phyloP scores from a whole-genome alignment of 352 stramenopile species.

The Phytopythium boreale region DNA sequence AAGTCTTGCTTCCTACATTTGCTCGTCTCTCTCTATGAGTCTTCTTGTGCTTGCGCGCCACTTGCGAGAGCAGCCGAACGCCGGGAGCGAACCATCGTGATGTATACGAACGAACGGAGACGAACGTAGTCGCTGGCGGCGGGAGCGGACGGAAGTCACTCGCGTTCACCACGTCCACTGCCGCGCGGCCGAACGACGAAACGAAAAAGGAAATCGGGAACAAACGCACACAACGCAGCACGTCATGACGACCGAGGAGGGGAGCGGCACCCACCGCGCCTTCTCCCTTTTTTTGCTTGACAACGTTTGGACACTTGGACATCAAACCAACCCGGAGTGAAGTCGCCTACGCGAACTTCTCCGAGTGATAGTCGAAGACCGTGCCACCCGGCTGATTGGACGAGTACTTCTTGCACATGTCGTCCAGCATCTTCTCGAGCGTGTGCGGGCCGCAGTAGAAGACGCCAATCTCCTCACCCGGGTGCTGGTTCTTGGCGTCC shows the following conservation, averaged over 20 bases:
- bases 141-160: not conserved
- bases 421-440: slow-evolving; percentile 73
- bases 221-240: slow-evolving; percentile 3
- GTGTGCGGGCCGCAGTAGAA: slow-evolving; percentile 84
- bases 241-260: not conserved
- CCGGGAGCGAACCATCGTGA: not conserved
- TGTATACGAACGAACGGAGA: not conserved
- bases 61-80: not conserved
- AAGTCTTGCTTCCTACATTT: slow-evolving; percentile 1
- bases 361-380: slow-evolving; percentile 82
- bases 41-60: not conserved
- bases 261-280: not conserved
- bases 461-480: slow-evolving; percentile 75
- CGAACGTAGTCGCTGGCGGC: not conserved
- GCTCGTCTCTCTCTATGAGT: not conserved
- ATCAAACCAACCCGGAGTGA: not conserved
- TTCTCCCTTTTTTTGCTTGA: too few species aligned
- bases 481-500: slow-evolving; percentile 41
- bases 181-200: not conserved
- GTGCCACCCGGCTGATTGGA: slow-evolving; percentile 47
- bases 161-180: too few species aligned
- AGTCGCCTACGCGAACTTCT: slow-evolving; percentile 65
- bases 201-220: not conserved
- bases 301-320: not conserved
- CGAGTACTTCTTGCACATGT: slow-evolving; percentile 69